These are phyloP conservation scores for Amanita rimosa DNA, from an alignment of 768 basidiomycete species.

Conservation along the genomic window DNA sequence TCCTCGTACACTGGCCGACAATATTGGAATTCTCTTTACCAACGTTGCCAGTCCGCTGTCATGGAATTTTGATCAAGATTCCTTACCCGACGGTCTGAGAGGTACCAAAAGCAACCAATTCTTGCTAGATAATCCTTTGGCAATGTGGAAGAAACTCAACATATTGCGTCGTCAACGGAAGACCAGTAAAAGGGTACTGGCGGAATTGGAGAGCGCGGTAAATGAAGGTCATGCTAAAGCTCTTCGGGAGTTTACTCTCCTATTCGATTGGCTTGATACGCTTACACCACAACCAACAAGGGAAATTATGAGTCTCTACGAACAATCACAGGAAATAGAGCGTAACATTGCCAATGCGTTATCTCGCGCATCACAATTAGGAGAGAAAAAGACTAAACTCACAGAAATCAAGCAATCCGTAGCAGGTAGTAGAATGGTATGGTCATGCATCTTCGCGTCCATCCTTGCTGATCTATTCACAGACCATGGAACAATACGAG, in stretches of 20 bases:
- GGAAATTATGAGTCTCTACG: conserved; percentile 7
- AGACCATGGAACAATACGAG: background rate
- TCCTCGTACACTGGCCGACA: conserved; percentile 13
- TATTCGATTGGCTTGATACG: conserved; percentile 11
- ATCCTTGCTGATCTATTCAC: background rate
- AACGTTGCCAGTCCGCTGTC: conserved; percentile 11
- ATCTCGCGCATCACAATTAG: conserved; percentile 7
- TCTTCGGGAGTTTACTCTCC: conserved; percentile 5
- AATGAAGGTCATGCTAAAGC: conserved; percentile 6
- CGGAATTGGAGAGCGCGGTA: conserved; percentile 1
- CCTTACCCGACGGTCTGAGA: conserved; percentile 8
- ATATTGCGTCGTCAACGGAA: background rate
- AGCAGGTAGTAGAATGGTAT: background rate
- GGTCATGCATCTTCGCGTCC: background rate
- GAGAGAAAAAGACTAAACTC: background rate
- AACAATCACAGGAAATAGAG: conserved; percentile 8
- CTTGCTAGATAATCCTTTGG: conserved; percentile 9
- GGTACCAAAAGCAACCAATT: background rate
- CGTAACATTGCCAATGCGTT: conserved; percentile 4
- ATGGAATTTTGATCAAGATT: conserved; percentile 13
- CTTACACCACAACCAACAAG: conserved; percentile 9
- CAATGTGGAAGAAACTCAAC: conserved; percentile 7
- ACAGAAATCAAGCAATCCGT: background rate
- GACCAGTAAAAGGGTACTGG: background rate
- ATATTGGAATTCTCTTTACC: conserved; percentile 18